Evolutionary conservation across 2,329 filamentous ascomycete species (phyloP).

Genomic region (Juglanconis oblonga): DNA sequence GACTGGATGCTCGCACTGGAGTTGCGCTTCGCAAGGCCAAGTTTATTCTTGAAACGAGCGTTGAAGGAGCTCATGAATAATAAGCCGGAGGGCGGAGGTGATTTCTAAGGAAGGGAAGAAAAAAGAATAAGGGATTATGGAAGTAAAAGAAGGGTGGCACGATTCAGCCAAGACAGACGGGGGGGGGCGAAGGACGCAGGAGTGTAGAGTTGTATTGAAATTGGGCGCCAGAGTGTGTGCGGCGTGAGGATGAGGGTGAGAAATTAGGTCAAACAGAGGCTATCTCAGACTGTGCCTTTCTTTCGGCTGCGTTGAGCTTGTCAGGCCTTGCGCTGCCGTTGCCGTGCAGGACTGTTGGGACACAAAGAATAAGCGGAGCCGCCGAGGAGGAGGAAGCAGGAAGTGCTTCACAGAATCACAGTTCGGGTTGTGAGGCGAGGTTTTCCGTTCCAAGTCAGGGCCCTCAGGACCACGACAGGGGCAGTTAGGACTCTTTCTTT

Average conservation of each 20-base stretch:
- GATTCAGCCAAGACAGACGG: constrained; percentile 11
- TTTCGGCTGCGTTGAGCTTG: not conserved
- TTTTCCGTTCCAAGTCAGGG: not conserved
- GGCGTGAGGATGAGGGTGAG: constrained; percentile 12
- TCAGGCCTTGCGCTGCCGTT: not conserved
- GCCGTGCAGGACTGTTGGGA: not conserved
- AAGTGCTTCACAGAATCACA: not conserved
- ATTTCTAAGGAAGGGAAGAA: constrained; percentile 15
- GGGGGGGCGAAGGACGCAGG: constrained; percentile 10
- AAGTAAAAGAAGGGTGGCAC: constrained; percentile 9
- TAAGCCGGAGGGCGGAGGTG: constrained; percentile 33
- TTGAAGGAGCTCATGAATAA: constrained; percentile 74
- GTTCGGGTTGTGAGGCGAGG: not conserved
- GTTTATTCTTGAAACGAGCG: constrained; percentile 68
- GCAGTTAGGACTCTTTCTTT: not conserved
- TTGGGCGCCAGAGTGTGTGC: not conserved
- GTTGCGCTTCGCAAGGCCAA: constrained; percentile 80
- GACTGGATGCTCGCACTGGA: constrained; percentile 60
- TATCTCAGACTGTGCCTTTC: not conserved
- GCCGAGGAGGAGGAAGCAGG: not conserved
- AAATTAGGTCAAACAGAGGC: constrained; percentile 17
- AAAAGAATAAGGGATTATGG: not conserved
- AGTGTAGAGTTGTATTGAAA: constrained; percentile 5
- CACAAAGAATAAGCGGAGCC: not conserved
- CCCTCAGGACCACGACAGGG: not conserved